Evolutionary conservation across 108 stramenopile genomes (phyloP), one percentile per base, ranked within the genome.

Genomic region (Pinguiococcus pyrenoidosus): DNA sequence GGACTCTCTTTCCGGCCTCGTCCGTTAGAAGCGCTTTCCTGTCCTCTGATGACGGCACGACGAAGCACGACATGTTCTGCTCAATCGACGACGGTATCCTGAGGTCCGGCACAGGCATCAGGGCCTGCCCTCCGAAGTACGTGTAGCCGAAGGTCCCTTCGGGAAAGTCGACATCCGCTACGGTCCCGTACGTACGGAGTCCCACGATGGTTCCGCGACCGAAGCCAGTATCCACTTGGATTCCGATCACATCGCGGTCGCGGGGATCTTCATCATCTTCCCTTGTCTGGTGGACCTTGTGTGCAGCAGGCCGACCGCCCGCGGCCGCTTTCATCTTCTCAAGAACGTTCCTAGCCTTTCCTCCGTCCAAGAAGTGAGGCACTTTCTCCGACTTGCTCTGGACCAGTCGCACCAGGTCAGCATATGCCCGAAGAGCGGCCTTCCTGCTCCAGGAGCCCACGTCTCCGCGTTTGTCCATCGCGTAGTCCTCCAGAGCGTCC

Each of bases 401-500:
- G 13, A 40, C 53, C 20, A 79, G 35, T 39, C 49, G 39, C 28
- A 75, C 50, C 18, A 90, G 37, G 28, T 44, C 25, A 35, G 74
- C 72, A 21, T 93, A 55, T 12, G 83, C 87, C 5, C 75, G 54
- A 76, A 94, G 75, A 18, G 93, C 84, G 16, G 81, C 89, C 33
- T 82, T 77, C 30, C 96, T 62, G 48, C 77, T 87, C 93, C 92
- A 96, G 17, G 90, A 92, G 32, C 96, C 96, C 29, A 94, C 87
- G 68, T 99, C 96, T 5, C 96, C 96, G 18, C 96, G 73, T 51
- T 86, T 77, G 79, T 99, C 96, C 26, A 74, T 79, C 32, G 75
- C 83, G 65, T 96, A 99, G 62, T 99, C 96, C 22, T 76, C 79
- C 41, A 85, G 57, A 10, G 83, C 71, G 17, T 27, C 46, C 34